A percentile compares a stretch with the other conserved stretches of the same genome.
Evolutionary conservation across 2,329 filamentous ascomycete genomes (phyloP).

Genomic region (Ceratocystis albifundus): DNA sequence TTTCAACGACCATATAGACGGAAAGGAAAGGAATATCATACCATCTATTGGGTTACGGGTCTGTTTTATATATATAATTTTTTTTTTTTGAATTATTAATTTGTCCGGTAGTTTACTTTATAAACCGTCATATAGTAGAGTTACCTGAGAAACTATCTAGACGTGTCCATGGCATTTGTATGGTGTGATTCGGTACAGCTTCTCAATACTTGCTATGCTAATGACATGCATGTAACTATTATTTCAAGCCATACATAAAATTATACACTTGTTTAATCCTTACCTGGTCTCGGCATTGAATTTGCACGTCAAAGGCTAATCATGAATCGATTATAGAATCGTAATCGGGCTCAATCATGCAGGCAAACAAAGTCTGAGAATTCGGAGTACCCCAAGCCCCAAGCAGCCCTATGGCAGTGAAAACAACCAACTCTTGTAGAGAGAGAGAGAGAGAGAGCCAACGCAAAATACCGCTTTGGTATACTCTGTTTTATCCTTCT

Average conservation of each 20-base stretch:
- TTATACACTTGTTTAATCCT: too few relatives aligned
- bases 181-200: neutral
- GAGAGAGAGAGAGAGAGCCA: too few relatives aligned
- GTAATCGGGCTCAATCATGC: neutral
- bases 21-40: constrained; percentile 1
- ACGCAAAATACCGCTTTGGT: too few relatives aligned
- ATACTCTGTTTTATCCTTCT: too few relatives aligned
- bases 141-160: neutral
- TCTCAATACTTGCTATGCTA: neutral
- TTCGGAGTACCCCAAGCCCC: constrained; percentile 2
- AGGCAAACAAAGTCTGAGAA: neutral
- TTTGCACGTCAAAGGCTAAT: neutral
- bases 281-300: too few relatives aligned
- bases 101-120: neutral
- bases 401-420: neutral
- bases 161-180: neutral
- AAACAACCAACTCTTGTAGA: neutral
- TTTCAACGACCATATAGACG: constrained; percentile 15
- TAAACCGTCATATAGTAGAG: neutral
- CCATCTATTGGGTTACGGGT: neutral
- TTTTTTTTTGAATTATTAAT: neutral
- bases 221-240: too few relatives aligned
- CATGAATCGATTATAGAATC: neutral
- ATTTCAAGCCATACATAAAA: too few relatives aligned
- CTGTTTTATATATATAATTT: neutral